Evolutionary conservation across 495 filamentous ascomycete species (phyloP), one percentile per base, ranked within the genome.

Genomic region (Annulohypoxylon moriforme): DNA sequence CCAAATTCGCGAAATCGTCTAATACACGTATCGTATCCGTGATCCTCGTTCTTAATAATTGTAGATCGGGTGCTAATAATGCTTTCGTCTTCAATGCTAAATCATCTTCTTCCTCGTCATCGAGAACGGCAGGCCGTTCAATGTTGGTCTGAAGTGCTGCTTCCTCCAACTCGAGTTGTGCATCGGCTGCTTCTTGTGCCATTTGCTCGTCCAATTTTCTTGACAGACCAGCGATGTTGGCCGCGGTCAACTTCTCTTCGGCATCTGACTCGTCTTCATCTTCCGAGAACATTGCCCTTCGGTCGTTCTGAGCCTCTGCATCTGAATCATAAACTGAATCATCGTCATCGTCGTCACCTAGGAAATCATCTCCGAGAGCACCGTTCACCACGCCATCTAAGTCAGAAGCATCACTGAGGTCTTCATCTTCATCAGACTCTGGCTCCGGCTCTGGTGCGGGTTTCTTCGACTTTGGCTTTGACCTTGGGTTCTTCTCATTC

Each of bases 111-210:
- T 82, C 80, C 10, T 80, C 84, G 13, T 80, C 81, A 8, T 87
- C 89, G 34, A 97, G 85, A 20, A 97, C 85, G 61, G 91, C 86
- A 1, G 91, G 89, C 64, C 87, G 85, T 56, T 90, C 89, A 70
- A 99, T 97, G 81, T 99, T 99, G 10, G 94, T 98, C 81, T 98
- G 94, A 78, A 99, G 78, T 7, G 92, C 93, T n/a, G 88, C 87
- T 60, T 98, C 93, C 79, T 95, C 89, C 75, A 98, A 81, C 73
- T 94, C 91, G 0, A 87, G 91, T 65, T 92, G 88, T 61, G 93
- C 93, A 60, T 93, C 92, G 7, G 89, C 92, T 22, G 89, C 93
- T 53, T 93, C 90, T 60, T 88, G 81, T 44, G 89, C 87, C 63
- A 85, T 84, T 69, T 92, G 83, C 68, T 87, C 80, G 74, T 98